Conservation (phyloP, 139 green algal genomes). For the Chlorella sp. region DNA sequence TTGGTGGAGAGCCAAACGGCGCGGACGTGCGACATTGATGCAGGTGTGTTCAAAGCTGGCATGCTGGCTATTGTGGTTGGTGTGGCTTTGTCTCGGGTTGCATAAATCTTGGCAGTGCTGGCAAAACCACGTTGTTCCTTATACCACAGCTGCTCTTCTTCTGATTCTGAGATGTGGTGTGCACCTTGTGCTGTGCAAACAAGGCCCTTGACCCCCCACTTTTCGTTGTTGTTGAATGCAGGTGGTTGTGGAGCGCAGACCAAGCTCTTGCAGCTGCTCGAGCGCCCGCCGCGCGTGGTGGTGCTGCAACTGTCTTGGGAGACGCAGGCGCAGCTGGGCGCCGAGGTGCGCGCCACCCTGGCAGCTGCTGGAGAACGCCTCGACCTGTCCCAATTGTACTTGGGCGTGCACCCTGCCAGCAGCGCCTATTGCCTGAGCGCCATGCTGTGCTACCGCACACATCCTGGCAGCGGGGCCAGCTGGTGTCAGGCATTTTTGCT, state of each 20-base stretch:
- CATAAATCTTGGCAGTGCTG: neutral
- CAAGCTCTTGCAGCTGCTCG: slow-evolving; percentile 23
- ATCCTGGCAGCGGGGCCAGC: neutral
- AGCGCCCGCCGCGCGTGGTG: slow-evolving; percentile 58
- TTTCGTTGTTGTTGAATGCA: neutral
- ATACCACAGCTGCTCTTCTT: no score
- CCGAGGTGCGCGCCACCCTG: slow-evolving; percentile 54
- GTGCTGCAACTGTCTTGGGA: slow-evolving; percentile 75
- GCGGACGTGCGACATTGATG: neutral
- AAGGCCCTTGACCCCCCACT: neutral
- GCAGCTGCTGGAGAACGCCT: neutral
- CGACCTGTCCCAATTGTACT: slow-evolving; percentile 2
- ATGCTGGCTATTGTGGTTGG: neutral
- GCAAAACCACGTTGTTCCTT: no score
- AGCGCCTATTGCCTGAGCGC: slow-evolving; percentile 2
- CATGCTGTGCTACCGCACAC: neutral
- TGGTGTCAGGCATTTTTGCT: slow-evolving; percentile 10
- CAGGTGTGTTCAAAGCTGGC: neutral
- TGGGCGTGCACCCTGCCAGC: neutral
- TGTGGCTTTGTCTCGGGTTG: neutral
- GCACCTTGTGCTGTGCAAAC: neutral
- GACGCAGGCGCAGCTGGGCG: slow-evolving; percentile 35
- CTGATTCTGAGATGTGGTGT: neutral
- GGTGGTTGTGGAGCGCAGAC: neutral
- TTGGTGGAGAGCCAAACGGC: neutral